Evolutionary conservation across 2,329 filamentous ascomycete genomes (phyloP), one percentile per base, ranked within the genome.

Genomic region (Colletotrichum trifolii): DNA sequence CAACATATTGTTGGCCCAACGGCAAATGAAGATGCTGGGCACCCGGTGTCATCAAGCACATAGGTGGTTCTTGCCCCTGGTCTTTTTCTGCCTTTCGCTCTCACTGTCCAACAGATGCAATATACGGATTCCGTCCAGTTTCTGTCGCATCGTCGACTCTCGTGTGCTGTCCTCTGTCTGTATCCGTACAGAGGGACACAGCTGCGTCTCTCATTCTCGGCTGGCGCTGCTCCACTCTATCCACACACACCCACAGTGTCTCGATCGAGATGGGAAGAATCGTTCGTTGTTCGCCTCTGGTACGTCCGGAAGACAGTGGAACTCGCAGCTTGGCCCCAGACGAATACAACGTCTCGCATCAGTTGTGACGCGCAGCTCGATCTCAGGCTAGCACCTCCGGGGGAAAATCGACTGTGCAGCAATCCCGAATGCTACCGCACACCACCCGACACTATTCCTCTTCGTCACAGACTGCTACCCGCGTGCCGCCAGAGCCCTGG

Each of bases 291-390:
- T 62, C 52, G 58, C 62, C 58, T 56, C 62, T 62, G 58, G 46
- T 65, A 65, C 62, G 62, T 65, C 62, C 62, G 62, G 39, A 62
- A 65, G 62, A 62, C 62, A 53, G 62, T 62, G 58, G 62, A 42
- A 46, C 62, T 65, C 46, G 47, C 58, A 39, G 52, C 58, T 53
- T 38, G 62, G 46, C 57, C 56, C 56, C 49, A 36, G 33, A 38
- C 33, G 56, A 59, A 39, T 55, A 56, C 58, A 15, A 61, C 52
- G 50, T 62, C 40, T 61, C 57, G 57, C 62, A 62, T 52, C 52
- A 52, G 58, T 47, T 56, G 58, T 65, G 62, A 65, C 62, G 62
- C 62, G 62, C 62, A 65, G 62, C 52, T 65, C 58, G 62, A 65
- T 65, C 58, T 62, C 52, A 65, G 58, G 62, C 62, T 62, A 65